Evolutionary conservation across 208 protist species (phyloP), one percentile per base, ranked within the genome.

Genomic region (Leishmania lainsoni): DNA sequence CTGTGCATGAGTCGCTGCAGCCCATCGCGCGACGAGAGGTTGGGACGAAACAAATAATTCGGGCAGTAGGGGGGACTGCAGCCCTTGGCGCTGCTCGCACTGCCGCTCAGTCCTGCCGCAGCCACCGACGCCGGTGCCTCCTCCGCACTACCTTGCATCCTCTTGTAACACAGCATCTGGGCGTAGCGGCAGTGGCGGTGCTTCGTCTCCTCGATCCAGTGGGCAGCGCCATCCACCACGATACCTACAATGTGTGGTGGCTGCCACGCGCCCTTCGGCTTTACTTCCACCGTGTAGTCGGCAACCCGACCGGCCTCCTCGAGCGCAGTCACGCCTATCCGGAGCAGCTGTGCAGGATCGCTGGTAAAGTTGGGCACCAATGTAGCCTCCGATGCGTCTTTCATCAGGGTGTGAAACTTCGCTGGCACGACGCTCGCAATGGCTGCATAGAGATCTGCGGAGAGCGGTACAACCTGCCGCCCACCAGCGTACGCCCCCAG

Each of bases 261-360:
- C 75, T 75, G 71, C 91, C 91, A 96, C 49, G 86, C 85, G 22
- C 86, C 81, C 79, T 96, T 96, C 26, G 93, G 93, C 74, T 96
- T 96, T 68, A 96, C 76, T 82, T 96, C 91, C 4, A 96, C 81
- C n/a, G 83, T 89, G 80, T 87, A 84, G 73, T 81, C 77, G 2
- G 80, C 80, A 49, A 82, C 68, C 12, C 77, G 69, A 45, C 58
- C 75, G 32, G 58, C 61, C 35, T 58, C 65, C 6, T 76, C 80
- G 32, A 59, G 59, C 14, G 76, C 61, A 10, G 75, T 39, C 45
- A 81, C 3, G 76, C 76, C 78, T 52, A 69, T 10, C 54, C 39
- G 51, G 65, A 86, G 66, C 59, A 87, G 76, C 56, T 80, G 76
- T 4, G 76, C 84, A 26, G 84, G 79, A 39, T 84, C 77, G 42